These are phyloP conservation scores for Entomortierella chlamydospora DNA, from an alignment of 192 early-diverging fungal species.

Conservation along the genomic window DNA sequence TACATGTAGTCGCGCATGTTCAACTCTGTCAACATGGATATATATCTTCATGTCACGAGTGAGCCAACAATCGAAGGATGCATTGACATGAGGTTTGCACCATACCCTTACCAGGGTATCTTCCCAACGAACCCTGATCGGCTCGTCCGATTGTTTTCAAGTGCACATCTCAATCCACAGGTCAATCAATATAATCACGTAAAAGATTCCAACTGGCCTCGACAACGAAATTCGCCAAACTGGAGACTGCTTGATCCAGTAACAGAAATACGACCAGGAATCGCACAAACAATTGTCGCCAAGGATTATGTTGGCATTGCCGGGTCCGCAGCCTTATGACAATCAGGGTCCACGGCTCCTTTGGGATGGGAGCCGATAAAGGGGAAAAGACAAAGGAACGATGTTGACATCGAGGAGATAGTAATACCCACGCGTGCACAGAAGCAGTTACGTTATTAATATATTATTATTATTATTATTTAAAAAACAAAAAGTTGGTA, in stretches of 20 bases:
- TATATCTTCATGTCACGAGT: constrained; percentile 77
- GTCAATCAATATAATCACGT: constrained; percentile 69
- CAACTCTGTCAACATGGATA: constrained; percentile 67
- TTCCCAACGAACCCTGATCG: constrained; percentile 18
- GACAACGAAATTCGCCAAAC: constrained; percentile 79
- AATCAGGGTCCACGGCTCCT: neutral
- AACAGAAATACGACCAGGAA: neutral
- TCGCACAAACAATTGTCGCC: constrained; percentile 16
- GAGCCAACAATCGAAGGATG: constrained; percentile 91
- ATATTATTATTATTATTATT: neutral
- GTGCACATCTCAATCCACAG: constrained; percentile 29
- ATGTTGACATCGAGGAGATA: neutral
- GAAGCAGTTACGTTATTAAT: neutral
- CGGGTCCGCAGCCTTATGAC: neutral
- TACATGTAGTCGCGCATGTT: constrained; percentile 80
- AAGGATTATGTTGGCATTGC: neutral
- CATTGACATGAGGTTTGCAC: constrained; percentile 71
- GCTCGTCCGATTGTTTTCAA: constrained; percentile 30
- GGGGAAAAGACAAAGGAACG: neutral
- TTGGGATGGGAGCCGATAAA: neutral
- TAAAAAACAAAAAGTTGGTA: no score
- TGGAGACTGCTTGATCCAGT: constrained; percentile 67
- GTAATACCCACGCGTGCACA: neutral
- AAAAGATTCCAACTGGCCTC: constrained; percentile 94
- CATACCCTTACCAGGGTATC: constrained; percentile 63